These are phyloP conservation scores for Fusarium xyrophilum DNA, from an alignment of 2,329 filamentous ascomycete genomes.

Conservation along the genomic window DNA sequence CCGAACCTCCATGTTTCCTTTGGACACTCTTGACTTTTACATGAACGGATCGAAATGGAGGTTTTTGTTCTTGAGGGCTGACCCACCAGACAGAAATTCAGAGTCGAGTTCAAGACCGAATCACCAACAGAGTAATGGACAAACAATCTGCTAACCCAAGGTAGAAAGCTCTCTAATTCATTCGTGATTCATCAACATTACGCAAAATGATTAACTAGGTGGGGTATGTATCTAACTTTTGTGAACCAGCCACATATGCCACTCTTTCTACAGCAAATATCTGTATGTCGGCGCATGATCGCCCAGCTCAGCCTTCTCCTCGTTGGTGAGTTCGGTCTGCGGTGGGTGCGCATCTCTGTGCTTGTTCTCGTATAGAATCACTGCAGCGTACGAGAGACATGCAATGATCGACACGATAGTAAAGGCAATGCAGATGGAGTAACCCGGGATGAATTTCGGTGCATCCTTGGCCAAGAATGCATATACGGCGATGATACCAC, in stretches of 20 bases:
- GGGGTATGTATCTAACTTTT: conserved; percentile 1
- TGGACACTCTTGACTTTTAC: neutral
- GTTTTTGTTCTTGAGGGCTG: neutral
- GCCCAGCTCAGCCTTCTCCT: conserved; percentile 67
- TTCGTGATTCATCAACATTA: conserved; percentile 24
- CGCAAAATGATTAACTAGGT: neutral
- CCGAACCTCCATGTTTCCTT: neutral
- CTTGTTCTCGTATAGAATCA: conserved; percentile 67
- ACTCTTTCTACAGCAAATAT: conserved; percentile 57
- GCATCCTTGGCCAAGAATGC: conserved; percentile 71
- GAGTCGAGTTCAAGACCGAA: neutral
- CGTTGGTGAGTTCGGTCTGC: conserved; percentile 57
- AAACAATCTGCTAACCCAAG: neutral
- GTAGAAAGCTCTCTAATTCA: neutral
- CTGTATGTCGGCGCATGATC: conserved; percentile 67
- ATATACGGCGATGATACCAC: conserved; percentile 79
- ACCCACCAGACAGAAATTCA: neutral
- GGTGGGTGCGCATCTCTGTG: conserved; percentile 59
- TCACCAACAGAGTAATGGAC: neutral
- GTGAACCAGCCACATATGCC: neutral
- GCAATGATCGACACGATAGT: conserved; percentile 69
- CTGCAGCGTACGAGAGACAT: conserved; percentile 65
- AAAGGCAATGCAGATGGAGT: conserved; percentile 79
- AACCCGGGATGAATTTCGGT: conserved; percentile 74
- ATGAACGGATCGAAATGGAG: neutral